Evolutionary conservation across 805 yeast genomes (phyloP).

Genomic region (Yamadazyma ubonensis): DNA sequence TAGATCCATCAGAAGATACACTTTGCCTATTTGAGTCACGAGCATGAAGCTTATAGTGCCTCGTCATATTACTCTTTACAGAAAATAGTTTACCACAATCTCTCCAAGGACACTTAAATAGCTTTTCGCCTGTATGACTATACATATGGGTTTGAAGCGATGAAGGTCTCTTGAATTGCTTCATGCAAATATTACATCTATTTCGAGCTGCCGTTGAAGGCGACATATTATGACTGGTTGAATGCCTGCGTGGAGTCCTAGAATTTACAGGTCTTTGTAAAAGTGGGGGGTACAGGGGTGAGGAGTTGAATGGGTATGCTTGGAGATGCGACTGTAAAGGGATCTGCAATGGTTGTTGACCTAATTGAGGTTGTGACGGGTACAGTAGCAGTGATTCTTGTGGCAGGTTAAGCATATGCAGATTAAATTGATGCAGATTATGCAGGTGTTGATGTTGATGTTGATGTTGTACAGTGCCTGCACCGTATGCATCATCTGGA

Average conservation of each 20-base stretch:
- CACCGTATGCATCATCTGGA: slow-evolving; percentile 10
- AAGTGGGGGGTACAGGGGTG: slow-evolving; percentile 7
- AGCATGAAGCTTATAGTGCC: slow-evolving; percentile 71
- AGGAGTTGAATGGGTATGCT: neutral
- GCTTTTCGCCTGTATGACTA: slow-evolving; percentile 55
- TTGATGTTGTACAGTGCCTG: slow-evolving; percentile 2
- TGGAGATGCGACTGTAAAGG: neutral
- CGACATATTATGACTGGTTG: slow-evolving; percentile 30
- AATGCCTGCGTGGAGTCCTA: neutral
- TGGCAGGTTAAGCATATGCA: neutral
- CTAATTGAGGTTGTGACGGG: slow-evolving; percentile 7
- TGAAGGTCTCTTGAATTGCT: slow-evolving; percentile 79
- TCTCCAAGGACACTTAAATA: slow-evolving; percentile 45
- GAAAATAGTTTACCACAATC: slow-evolving; percentile 70
- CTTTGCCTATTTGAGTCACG: slow-evolving; percentile 18
- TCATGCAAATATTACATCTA: slow-evolving; percentile 59
- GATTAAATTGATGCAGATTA: slow-evolving; percentile 2
- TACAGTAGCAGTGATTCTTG: slow-evolving; percentile 7
- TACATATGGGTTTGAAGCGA: slow-evolving; percentile 77
- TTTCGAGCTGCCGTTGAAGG: slow-evolving; percentile 47
- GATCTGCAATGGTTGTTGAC: slow-evolving; percentile 8
- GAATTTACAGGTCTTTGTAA: slow-evolving; percentile 14
- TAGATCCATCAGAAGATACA: neutral
- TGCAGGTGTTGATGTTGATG: slow-evolving; percentile 13
- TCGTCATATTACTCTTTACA: slow-evolving; percentile 75